Evolutionary conservation across 352 stramenopile genomes (phyloP).

Genomic region (Ophiocytium majus): DNA sequence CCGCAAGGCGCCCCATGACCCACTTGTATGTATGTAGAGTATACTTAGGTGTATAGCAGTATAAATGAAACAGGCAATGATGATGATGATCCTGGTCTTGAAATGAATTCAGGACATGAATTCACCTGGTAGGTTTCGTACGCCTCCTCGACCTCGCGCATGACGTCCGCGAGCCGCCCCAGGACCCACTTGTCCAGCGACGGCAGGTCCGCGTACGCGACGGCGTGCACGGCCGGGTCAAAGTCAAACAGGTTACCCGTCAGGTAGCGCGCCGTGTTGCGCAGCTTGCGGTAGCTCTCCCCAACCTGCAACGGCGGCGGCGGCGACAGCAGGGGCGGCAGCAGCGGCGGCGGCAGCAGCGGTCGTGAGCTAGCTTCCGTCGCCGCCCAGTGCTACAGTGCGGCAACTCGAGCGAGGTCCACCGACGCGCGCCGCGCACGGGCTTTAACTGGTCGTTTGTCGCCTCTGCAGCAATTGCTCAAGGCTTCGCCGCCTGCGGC

Average conservation of each 20-base stretch:
- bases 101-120: no score
- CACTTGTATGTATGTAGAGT: no score
- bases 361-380: no score
- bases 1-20: slow-evolving; percentile 83
- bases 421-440: no score
- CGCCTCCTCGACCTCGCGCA: slow-evolving; percentile 75
- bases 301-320: slow-evolving; percentile 59
- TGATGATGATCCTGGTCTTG: no score
- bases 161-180: slow-evolving; percentile 72
- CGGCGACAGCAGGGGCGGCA: background rate
- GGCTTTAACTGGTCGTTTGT: no score
- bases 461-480: no score
- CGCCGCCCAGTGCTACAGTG: no score
- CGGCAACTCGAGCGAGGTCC: no score
- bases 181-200: slow-evolving; percentile 94
- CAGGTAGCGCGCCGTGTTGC: slow-evolving; percentile 95
- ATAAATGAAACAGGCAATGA: no score
- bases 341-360: background rate
- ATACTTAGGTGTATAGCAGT: no score
- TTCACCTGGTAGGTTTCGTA: slow-evolving; percentile 81
- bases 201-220: slow-evolving; percentile 79
- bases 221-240: slow-evolving; percentile 69
- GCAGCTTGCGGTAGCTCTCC: slow-evolving; percentile 79
- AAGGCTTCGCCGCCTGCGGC: no score
- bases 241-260: slow-evolving; percentile 93